Conservation (phyloP, 2,329 filamentous ascomycete species). For the Colletotrichum liaoningense region DNA sequence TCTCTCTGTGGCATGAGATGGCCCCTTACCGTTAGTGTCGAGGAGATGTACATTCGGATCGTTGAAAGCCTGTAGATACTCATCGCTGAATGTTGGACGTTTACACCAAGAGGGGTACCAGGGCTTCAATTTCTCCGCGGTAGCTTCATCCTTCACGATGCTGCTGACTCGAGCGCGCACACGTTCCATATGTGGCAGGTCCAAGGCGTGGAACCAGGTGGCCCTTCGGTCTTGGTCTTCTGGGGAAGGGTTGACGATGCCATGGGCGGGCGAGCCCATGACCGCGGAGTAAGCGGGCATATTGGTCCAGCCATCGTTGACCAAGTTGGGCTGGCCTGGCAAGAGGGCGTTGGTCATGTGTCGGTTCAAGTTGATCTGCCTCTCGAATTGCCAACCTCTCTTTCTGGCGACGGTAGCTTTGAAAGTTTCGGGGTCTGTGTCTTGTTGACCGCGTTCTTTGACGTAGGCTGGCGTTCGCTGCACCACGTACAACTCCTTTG, state of each 20-base stretch:
- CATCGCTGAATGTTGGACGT: slow-evolving; percentile 70
- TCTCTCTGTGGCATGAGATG: slow-evolving; percentile 61
- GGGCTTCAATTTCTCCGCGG: slow-evolving; percentile 64
- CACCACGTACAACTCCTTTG: slow-evolving; percentile 63
- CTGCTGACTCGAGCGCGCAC: slow-evolving; percentile 58
- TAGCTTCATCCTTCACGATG: slow-evolving; percentile 60
- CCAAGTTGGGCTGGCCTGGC: slow-evolving; percentile 48
- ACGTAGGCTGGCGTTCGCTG: slow-evolving; percentile 63
- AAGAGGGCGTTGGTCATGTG: slow-evolving; percentile 49
- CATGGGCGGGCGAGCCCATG: slow-evolving; percentile 42
- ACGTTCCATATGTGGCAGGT: slow-evolving; percentile 51
- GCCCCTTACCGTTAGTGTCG: slow-evolving; percentile 36
- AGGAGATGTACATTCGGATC: slow-evolving; percentile 66
- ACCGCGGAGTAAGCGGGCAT: slow-evolving; percentile 52
- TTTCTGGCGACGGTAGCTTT: slow-evolving; percentile 43
- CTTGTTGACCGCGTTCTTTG: slow-evolving; percentile 48
- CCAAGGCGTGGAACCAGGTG: background rate
- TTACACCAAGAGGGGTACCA: slow-evolving; percentile 74
- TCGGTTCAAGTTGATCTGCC: slow-evolving; percentile 53
- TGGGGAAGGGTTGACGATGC: background rate
- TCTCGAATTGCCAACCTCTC: slow-evolving; percentile 61
- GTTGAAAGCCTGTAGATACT: slow-evolving; percentile 70
- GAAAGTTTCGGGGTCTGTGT: slow-evolving; percentile 56
- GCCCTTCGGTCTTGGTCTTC: slow-evolving; percentile 51
- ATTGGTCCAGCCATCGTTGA: slow-evolving; percentile 61